Base-by-base conservation (phyloP, 345 rosid genomes). In the Citrus glauca region DNA sequence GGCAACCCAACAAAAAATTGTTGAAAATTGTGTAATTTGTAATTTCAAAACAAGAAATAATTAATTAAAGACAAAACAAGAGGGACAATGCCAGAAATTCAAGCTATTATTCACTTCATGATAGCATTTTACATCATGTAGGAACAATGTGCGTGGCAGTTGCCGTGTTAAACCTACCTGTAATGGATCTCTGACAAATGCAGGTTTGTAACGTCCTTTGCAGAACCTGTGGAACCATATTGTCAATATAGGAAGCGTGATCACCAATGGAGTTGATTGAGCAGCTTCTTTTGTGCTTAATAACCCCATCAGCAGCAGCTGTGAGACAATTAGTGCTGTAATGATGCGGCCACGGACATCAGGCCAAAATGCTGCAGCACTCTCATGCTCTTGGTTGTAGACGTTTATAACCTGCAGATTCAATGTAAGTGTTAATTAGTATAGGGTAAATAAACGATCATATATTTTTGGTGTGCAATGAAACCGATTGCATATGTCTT, bases 341-440 rank as follows among this genome's bases (percentile, higher is more conserved):
- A 93, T 72, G 45, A 93, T 88, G 71, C 98, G 96, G 56, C 92
- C 82, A 72, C 92, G 99, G 69, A 95, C 92, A 77, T 90, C 95
- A 7, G 98, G 98, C 98, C 98, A 95, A 86, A 92, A 95, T 20
- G 99, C 91, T 59, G 93, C 98, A 45, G 90, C 99, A 78, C 98
- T 92, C 86, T 95, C 98, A 7, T 95, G 92, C 81, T 90, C 92
- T 82, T 95, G 98, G 80, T 88, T 92, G 88, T 95, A 95, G 37
- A 95, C 99, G 63, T 93, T 95, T 83, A 95, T 92, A 73, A 95
- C 84, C 98, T 95, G 71, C 87, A 87, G 35, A 33, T 75, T 25
- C 27, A 25, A 25, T 25, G 1, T 25, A 25, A 25, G 27, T 25
- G 27, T 25, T 66, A 37, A 20, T 13, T 1, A 13, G 57, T 19